Conservation (phyloP, 106 monocot species). For the Cymbidium sinense region DNA sequence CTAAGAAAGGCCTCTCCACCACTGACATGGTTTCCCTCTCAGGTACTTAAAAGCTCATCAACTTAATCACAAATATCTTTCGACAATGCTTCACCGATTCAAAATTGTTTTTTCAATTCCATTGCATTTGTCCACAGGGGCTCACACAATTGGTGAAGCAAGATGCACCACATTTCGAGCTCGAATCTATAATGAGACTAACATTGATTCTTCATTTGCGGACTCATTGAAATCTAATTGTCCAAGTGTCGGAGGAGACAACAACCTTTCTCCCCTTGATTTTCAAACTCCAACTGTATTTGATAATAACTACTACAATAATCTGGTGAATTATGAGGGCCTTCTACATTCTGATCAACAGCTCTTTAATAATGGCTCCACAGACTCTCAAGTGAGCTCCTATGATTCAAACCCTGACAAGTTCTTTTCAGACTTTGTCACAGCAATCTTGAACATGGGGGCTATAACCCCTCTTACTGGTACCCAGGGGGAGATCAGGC, state of each 20-base stretch:
- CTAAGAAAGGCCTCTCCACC: slow-evolving; percentile 36
- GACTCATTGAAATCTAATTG: slow-evolving; percentile 21
- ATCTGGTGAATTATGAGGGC: slow-evolving; percentile 24
- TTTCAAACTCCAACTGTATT: slow-evolving; percentile 16
- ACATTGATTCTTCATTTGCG: slow-evolving; percentile 36
- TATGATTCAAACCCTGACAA: slow-evolving; percentile 13
- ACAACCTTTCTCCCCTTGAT: slow-evolving; percentile 33
- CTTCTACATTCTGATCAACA: slow-evolving; percentile 47
- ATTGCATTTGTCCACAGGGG: slow-evolving; percentile 15
- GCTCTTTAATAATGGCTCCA: slow-evolving; percentile 32
- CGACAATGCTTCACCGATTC: too few relatives aligned
- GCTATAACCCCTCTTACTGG: slow-evolving; percentile 31
- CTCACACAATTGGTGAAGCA: slow-evolving; percentile 50
- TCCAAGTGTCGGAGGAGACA: slow-evolving; percentile 28
- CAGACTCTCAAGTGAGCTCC: slow-evolving; percentile 21
- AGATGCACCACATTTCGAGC: slow-evolving; percentile 29
- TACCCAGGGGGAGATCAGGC: slow-evolving; percentile 27
- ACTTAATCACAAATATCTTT: neutral
- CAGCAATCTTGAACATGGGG: slow-evolving; percentile 33
- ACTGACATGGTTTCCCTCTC: slow-evolving; percentile 56
- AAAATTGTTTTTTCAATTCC: too few relatives aligned
- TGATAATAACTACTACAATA: slow-evolving; percentile 39
- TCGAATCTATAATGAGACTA: slow-evolving; percentile 42
- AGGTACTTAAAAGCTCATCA: slow-evolving; percentile 6
- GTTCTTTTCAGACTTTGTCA: slow-evolving; percentile 23